Base-by-base conservation (phyloP, 202 grass and related monocot species). In the Brachypodium distachyon region DNA sequence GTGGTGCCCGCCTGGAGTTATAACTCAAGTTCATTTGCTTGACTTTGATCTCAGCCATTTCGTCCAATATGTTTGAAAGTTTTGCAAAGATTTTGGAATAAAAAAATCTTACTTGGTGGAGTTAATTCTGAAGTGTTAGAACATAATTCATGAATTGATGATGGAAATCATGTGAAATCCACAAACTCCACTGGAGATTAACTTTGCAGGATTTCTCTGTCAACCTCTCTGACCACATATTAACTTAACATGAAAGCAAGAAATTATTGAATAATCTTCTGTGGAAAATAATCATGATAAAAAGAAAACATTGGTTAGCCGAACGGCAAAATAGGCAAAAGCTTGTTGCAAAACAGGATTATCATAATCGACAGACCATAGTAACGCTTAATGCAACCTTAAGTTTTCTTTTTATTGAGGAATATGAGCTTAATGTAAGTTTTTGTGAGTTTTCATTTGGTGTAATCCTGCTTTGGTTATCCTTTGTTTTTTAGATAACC, bases 401-500 rank as follows among this genome's bases (percentile, higher is more conserved):
- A 70, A 68, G 38, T 79, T 54, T 46, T 33, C 14, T 2, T 18
- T 49, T 38, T 43, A 33, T 42, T 74, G 0, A 53, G 43, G 32
- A 29, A 60, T 22, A 69, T 6, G 9, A 23, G 19, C 56, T 59
- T 31, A 14, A 59, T 59, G 40, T 46, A 44, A 1, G 21, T 41
- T 28, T 46, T 25, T 12, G 28, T 21, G 40, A 72, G 31, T 44
- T 81, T 81, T 40, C 11, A 37, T 61, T 74, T 76, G n/a, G n/a
- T 84, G 1, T 81, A 67, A 11, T 34, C 37, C 21, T 25, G 5
- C 29, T 65, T 12, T 31, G 39, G 28, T 29, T 73, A 27, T 9
- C 38, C 9, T 37, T 66, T 38, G 47, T 49, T 73, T 50, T 76
- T 73, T 76, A 93, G 94, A 89, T 97, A 86, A 97, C 83, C 57